Percentiles rank a stretch among this genome's conserved stretches.
Evolutionary conservation across 305 asterid genomes (phyloP).

Genomic region (Fraxinus xanthoxyloides): DNA sequence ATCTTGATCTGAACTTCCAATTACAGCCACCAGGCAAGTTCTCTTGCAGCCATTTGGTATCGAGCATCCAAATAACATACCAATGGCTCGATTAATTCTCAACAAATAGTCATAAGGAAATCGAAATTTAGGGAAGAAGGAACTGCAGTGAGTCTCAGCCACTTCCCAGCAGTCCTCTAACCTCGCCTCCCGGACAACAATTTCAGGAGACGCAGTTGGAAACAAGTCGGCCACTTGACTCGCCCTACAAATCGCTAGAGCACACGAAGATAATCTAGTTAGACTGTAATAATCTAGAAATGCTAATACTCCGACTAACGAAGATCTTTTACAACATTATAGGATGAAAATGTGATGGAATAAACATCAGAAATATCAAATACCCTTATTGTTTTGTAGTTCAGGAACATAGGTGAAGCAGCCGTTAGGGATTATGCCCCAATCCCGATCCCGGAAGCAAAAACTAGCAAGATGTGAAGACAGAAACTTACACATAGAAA

Average conservation of each 20-base stretch:
- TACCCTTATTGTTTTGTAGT: background rate
- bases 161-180: constrained; percentile 98
- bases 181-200: constrained; percentile 82
- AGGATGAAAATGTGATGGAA: background rate
- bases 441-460: background rate
- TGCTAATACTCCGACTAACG: background rate
- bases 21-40: constrained; percentile 80
- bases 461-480: background rate
- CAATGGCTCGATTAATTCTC: constrained; percentile 76
- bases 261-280: background rate
- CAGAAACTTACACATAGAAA: background rate
- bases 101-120: constrained; percentile 79
- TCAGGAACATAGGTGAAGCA: background rate
- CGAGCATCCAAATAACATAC: constrained; percentile 80
- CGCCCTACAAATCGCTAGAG: constrained; percentile 61
- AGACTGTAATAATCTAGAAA: background rate
- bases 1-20: constrained; percentile 49
- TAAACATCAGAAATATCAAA: background rate
- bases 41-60: constrained; percentile 79
- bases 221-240: constrained; percentile 72
- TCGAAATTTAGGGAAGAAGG: constrained; percentile 77
- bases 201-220: constrained; percentile 64
- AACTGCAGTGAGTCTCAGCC: constrained; percentile 90
- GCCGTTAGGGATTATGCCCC: background rate
- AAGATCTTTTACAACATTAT: background rate